Percentiles rank a stretch among this genome's conserved stretches.
phyloP scores from a whole-genome alignment of 306 rosid genomes.

The Casuarina cunninghamiana region DNA sequence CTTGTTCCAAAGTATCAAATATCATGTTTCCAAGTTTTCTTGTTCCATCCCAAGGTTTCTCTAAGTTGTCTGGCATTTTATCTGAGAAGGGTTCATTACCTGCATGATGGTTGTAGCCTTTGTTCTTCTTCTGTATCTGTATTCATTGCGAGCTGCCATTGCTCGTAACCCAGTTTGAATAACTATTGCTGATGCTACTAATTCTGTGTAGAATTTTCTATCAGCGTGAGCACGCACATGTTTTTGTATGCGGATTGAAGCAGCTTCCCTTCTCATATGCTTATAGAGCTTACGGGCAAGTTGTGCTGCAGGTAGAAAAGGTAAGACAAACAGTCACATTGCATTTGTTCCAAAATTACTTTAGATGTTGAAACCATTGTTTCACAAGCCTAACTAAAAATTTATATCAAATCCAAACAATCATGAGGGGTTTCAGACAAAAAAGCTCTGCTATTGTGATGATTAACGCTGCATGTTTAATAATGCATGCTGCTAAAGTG shows the following conservation, averaged over 20 bases:
- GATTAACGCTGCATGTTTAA: neutral
- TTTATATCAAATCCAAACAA: neutral
- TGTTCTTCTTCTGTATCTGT: slow-evolving; percentile 62
- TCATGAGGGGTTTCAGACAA: neutral
- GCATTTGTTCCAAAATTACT: neutral
- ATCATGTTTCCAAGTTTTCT: neutral
- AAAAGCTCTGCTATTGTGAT: neutral
- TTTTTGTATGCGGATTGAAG: slow-evolving; percentile 75
- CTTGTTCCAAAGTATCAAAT: neutral
- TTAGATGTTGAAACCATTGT: neutral
- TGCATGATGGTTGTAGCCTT: slow-evolving; percentile 72
- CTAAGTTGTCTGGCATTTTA: neutral
- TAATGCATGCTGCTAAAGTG: neutral
- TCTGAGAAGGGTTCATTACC: slow-evolving; percentile 43
- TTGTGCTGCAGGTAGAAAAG: slow-evolving; percentile 47
- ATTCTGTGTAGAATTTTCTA: slow-evolving; percentile 51
- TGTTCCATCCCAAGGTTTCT: neutral
- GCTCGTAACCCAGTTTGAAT: slow-evolving; percentile 83
- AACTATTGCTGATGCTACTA: slow-evolving; percentile 58
- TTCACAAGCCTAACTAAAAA: neutral
- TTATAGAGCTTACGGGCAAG: slow-evolving; percentile 65
- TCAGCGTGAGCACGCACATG: slow-evolving; percentile 56
- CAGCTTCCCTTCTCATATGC: slow-evolving; percentile 73
- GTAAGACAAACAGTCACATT: slow-evolving; percentile 3
- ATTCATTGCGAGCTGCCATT: slow-evolving; percentile 75